Base-by-base conservation (phyloP, 1,284 basidiomycete genomes). In the Papiliotrema flavescens region DNA sequence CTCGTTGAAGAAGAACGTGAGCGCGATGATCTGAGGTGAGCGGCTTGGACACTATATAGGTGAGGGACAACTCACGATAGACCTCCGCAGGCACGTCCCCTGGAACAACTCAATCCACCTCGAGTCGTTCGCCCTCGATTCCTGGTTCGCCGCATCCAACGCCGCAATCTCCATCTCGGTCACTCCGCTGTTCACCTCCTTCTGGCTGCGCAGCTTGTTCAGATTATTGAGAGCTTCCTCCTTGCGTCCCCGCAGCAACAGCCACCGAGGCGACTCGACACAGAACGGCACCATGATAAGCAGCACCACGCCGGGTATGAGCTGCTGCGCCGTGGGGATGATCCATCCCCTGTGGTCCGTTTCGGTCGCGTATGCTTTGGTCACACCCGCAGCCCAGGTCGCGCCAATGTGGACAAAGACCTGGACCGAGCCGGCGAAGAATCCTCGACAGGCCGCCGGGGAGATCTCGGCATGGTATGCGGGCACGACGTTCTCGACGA, bases 221-320 rank as follows among this genome's bases (percentile, higher is more conserved):
- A 49, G 48, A n/a, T 8, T 34, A 3, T 5, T 11, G 5, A 23
- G 8, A 4, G 73, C 76, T 55, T 78, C 67, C 2, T 70, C 67
- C 42, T 48, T 63, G 42, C 76, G 75, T 32, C 71, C 79, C 51
- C 73, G 72, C 22, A 74, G 71, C 36, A 70, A 66, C 46, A 76
- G 68, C 70, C 66, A 69, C 23, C 69, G 64, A 1, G 78, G 79
- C 3, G 76, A 79, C 61, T 80, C 79, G n/a, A 44, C 45, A 26
- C 49, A 17, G 26, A 46, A 46, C n/a, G 44, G 44, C 20, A 46
- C 44, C 22, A 28, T 19, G 22, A 36, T 49, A 36, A 40, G n/a
- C 32, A 49, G 13, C 14, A 49, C 20, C 17, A 22, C 47, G 1
- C 19, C 47, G 3, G 34, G 47, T 1, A 49, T 36, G 20, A 49